phyloP scores from a whole-genome alignment of 108 stramenopile genomes.

The Cyclostephanos tholiformis region DNA sequence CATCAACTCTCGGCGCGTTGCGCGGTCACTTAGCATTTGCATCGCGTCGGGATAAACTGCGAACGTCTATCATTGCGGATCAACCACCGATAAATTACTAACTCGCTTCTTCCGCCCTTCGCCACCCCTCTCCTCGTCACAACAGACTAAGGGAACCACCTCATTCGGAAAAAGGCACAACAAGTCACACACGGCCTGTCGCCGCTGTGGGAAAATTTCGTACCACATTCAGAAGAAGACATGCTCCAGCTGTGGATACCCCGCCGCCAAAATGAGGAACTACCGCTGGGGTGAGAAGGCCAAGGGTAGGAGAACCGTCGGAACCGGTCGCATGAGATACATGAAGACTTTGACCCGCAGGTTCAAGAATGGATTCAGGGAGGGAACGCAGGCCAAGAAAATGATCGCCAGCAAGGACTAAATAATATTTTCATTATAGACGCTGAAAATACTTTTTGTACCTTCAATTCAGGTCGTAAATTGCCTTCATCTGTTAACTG shows the following conservation, averaged over 20 bases:
- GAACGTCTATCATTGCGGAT: not conserved
- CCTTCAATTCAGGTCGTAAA: too few relatives aligned
- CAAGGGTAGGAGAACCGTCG: constrained; percentile 95
- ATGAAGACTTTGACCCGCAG: constrained; percentile 97
- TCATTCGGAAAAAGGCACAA: constrained; percentile 99
- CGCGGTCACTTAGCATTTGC: not conserved
- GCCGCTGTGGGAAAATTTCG: constrained; percentile 97
- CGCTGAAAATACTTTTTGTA: too few relatives aligned
- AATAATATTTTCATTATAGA: constrained; percentile 18
- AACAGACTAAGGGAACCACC: constrained; percentile 99
- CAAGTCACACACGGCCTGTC: constrained; percentile 99
- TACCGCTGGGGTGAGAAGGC: constrained; percentile 99
- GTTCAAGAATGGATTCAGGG: constrained; percentile 99
- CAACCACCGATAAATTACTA: not conserved
- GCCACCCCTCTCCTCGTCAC: not conserved
- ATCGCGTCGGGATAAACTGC: not conserved
- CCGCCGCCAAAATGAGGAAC: constrained; percentile 94
- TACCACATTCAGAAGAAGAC: constrained; percentile 99
- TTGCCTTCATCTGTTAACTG: too few relatives aligned
- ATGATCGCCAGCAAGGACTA: constrained; percentile 64
- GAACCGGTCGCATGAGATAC: constrained; percentile 99
- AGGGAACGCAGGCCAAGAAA: constrained; percentile 96
- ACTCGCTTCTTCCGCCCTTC: not conserved
- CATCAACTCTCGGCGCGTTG: too few relatives aligned
- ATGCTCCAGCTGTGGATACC: constrained; percentile 99